Conservation (phyloP, 768 basidiomycete genomes). For the Kwoniella sp. region DNA sequence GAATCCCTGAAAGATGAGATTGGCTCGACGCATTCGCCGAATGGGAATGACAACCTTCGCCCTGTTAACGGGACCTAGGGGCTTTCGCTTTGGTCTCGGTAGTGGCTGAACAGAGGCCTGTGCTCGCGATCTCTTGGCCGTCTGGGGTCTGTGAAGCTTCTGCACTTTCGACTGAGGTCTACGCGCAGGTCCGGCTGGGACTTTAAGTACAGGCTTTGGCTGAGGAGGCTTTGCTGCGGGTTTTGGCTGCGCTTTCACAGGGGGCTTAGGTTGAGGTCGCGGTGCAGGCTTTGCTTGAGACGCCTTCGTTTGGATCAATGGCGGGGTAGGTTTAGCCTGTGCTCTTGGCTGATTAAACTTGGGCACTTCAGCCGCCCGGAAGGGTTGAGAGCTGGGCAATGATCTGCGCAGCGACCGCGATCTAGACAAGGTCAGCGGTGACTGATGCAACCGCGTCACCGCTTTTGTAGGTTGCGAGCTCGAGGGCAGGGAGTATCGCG, state of each 20-base stretch:
- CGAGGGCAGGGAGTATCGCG: neutral
- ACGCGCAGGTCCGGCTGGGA: neutral
- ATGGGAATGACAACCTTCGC: conserved; percentile 32
- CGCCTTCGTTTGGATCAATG: neutral
- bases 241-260: neutral
- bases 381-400: neutral
- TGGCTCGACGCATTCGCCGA: conserved; percentile 4
- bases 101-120: neutral
- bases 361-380: neutral
- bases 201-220: neutral
- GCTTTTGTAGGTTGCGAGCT: neutral
- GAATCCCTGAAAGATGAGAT: conserved; percentile 30
- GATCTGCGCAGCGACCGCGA: neutral
- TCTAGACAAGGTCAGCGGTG: neutral
- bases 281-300: neutral
- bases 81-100: conserved; percentile 3
- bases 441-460: neutral
- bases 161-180: neutral
- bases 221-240: neutral
- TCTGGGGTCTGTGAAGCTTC: neutral
- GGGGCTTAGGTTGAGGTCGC: neutral
- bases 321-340: neutral
- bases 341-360: neutral
- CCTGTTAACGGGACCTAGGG: conserved; percentile 19
- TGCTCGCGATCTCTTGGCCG: neutral